Evolutionary conservation across 768 basidiomycete species (phyloP).

Genomic region (Russula virescens): DNA sequence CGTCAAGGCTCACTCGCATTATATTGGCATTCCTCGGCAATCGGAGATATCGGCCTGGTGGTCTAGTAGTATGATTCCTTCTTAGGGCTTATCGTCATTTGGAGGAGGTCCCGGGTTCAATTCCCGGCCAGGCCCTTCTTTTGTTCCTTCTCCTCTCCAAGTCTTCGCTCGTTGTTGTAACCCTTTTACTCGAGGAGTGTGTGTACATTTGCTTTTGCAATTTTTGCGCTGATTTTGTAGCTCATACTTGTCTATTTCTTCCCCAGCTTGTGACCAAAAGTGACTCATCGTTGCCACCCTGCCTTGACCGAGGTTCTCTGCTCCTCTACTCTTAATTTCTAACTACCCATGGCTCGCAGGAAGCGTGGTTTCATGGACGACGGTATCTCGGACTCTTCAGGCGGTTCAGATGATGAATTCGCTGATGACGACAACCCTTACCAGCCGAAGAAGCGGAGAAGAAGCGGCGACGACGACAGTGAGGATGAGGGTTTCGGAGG

Average conservation of each 20-base stretch:
- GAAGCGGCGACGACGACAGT: constrained; percentile 63
- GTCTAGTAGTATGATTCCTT: constrained; percentile 59
- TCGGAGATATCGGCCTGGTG: constrained; percentile 31
- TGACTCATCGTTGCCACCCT: constrained; percentile 4
- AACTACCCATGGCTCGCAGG: constrained; percentile 56
- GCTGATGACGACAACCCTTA: constrained; percentile 69
- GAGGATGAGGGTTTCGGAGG: constrained; percentile 38
- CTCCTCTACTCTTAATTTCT: background rate
- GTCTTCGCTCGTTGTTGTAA: background rate
- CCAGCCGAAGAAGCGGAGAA: constrained; percentile 59
- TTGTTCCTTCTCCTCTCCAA: background rate
- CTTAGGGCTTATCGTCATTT: constrained; percentile 41
- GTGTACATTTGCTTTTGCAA: background rate
- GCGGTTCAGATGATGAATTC: constrained; percentile 49
- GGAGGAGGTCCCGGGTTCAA: constrained; percentile 88
- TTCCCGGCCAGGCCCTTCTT: constrained; percentile 66
- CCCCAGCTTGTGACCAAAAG: background rate
- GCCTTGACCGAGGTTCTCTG: background rate
- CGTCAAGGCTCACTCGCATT: background rate
- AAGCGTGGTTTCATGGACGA: constrained; percentile 74
- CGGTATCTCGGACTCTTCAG: constrained; percentile 62
- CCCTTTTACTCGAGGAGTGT: background rate
- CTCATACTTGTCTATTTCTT: background rate
- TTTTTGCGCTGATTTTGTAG: background rate
- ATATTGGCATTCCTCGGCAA: rapidly evolving